Evolutionary conservation across 2,329 filamentous ascomycete species (phyloP).

Genomic region (Sphaerulina vaccinii): DNA sequence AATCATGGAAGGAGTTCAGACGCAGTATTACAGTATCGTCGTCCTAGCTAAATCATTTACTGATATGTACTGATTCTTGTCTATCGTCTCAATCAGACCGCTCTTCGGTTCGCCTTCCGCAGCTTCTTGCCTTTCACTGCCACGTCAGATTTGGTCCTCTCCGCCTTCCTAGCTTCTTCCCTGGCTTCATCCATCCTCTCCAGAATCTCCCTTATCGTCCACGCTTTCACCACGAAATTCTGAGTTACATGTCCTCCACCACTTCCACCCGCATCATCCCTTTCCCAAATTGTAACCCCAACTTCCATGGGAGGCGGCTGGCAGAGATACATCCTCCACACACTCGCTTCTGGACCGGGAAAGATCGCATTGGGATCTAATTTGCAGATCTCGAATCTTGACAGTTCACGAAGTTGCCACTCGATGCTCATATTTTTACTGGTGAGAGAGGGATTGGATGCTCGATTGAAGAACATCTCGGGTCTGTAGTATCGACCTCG

Average conservation of each 20-base stretch:
- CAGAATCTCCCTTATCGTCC: conserved; percentile 11
- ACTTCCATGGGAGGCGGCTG: conserved; percentile 9
- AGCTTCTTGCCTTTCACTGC: too few relatives aligned
- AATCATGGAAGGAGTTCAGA: too few relatives aligned
- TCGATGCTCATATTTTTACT: neutral
- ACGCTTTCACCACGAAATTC: conserved; percentile 1
- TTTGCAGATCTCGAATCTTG: neutral
- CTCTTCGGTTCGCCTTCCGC: too few relatives aligned
- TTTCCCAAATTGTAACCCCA: conserved; percentile 9
- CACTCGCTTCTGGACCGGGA: neutral
- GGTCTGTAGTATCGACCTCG: conserved; percentile 5
- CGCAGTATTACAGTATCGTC: too few relatives aligned
- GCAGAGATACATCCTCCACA: conserved; percentile 16
- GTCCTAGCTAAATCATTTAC: too few relatives aligned
- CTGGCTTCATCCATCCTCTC: conserved; percentile 10
- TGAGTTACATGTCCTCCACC: conserved; percentile 3
- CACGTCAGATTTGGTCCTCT: too few relatives aligned
- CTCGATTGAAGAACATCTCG: conserved; percentile 10
- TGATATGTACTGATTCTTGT: too few relatives aligned
- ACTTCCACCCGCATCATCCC: neutral
- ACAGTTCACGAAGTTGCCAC: conserved; percentile 14
- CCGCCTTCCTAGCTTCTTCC: neutral
- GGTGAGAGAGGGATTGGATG: conserved; percentile 3
- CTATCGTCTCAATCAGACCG: too few relatives aligned
- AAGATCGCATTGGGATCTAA: neutral